Evolutionary conservation across 164 flowering plant genomes (phyloP).

Genomic region (Buxus sempervirens): DNA sequence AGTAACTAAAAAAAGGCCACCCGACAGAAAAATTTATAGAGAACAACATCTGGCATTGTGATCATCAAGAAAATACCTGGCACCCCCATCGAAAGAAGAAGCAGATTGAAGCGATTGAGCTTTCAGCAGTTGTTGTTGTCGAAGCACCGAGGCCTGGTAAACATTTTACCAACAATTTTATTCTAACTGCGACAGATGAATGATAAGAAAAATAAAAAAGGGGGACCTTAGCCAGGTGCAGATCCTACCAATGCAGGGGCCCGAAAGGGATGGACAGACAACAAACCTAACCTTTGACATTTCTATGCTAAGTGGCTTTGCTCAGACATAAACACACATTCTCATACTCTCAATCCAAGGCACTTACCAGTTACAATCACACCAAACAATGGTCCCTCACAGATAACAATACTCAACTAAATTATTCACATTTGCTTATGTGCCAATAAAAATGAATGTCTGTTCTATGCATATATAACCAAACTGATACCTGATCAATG

Average conservation of each 20-base stretch:
- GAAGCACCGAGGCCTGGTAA: conserved; percentile 44
- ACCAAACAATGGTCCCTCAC: too few species aligned
- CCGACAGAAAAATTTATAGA: conserved; percentile 1
- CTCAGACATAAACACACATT: too few species aligned
- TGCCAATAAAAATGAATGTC: too few species aligned
- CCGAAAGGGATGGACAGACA: too few species aligned
- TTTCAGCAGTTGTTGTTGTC: conserved; percentile 77
- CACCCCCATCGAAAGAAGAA: conserved; percentile 63
- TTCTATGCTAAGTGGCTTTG: too few species aligned
- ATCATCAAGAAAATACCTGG: conserved; percentile 56
- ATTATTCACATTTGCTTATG: too few species aligned
- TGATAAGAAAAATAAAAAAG: neutral
- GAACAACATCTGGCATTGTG: neutral
- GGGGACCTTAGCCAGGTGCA: too few species aligned
- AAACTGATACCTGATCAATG: conserved; percentile 52
- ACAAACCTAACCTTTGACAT: too few species aligned
- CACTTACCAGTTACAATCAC: too few species aligned
- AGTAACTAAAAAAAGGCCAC: conserved; percentile 1
- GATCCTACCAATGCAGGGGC: too few species aligned
- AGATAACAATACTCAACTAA: too few species aligned
- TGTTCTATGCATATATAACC: neutral
- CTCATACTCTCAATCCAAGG: too few species aligned
- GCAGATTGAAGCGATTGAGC: conserved; percentile 60
- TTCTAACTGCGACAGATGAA: neutral
- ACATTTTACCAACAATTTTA: conserved; percentile 1